phyloP scores from a whole-genome alignment of 2,329 filamentous ascomycete species.

The Ceratocystis lukuohia region DNA sequence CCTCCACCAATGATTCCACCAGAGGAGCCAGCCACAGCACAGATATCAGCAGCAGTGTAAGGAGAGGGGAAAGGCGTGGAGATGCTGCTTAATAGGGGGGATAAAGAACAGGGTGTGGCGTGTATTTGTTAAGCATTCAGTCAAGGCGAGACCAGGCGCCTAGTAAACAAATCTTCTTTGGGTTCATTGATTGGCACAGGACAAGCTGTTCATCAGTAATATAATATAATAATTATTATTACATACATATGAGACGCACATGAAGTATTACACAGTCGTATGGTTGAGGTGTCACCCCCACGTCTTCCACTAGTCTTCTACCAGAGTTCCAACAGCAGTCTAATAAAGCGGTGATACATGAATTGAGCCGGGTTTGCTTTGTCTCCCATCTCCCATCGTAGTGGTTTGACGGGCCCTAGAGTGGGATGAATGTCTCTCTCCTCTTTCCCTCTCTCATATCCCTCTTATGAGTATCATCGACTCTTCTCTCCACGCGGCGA shows the following conservation, averaged over 20 bases:
- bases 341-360: conserved; percentile 7
- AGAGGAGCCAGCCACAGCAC: conserved; percentile 4
- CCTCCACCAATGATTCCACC: conserved; percentile 22
- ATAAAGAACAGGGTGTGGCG: neutral
- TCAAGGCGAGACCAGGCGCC: conserved; percentile 3
- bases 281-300: too few relatives aligned
- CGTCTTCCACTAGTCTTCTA: neutral
- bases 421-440: neutral
- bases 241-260: neutral
- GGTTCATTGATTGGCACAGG: neutral
- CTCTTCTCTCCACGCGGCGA: neutral
- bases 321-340: neutral
- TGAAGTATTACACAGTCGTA: neutral
- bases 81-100: neutral
- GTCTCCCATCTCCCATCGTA: neutral
- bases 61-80: neutral
- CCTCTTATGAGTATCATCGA: neutral
- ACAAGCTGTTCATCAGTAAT: too few relatives aligned
- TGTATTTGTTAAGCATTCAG: neutral
- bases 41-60: conserved; percentile 11
- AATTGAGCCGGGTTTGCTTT: neutral
- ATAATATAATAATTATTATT: neutral
- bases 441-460: neutral
- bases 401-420: neutral
- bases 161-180: neutral